Evolutionary conservation across 371 early-diverging fungal genomes (phyloP).

Genomic region (Lichtheimia ornata): DNA sequence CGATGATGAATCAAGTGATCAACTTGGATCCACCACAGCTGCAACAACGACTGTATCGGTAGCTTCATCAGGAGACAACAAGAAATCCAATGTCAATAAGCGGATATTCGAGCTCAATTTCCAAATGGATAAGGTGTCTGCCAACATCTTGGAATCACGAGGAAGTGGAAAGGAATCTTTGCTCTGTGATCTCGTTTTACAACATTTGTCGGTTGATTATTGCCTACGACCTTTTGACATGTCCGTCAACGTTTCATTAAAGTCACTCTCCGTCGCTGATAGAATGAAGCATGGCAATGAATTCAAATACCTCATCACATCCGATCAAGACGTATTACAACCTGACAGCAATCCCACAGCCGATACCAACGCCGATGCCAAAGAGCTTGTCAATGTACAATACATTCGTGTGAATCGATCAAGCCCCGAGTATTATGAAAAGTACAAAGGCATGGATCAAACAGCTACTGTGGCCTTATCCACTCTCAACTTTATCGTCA

Average conservation of each 20-base stretch:
- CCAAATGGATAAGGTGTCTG: conserved; percentile 71
- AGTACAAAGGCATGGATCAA: conserved; percentile 81
- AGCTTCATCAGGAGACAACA: conserved; percentile 8
- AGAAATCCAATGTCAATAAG: conserved; percentile 20
- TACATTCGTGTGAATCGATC: conserved; percentile 72
- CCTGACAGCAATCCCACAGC: background rate
- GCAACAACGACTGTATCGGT: background rate
- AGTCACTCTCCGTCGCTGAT: conserved; percentile 80
- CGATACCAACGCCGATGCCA: conserved; percentile 17
- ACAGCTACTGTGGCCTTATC: conserved; percentile 84
- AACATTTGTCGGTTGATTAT: conserved; percentile 70
- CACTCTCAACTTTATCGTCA: conserved; percentile 80
- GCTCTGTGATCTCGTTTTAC: conserved; percentile 73
- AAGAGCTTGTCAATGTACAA: conserved; percentile 70
- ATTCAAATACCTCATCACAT: conserved; percentile 71
- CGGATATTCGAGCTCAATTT: conserved; percentile 70
- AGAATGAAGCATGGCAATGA: conserved; percentile 62
- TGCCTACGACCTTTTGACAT: conserved; percentile 75
- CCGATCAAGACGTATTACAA: conserved; percentile 41
- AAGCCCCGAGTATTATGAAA: conserved; percentile 77
- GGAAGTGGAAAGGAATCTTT: conserved; percentile 42
- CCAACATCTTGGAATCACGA: conserved; percentile 57
- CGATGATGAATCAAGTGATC: conserved; percentile 29
- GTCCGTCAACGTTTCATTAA: conserved; percentile 72
- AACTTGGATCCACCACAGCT: background rate